phyloP scores from a whole-genome alignment of 108 stramenopile species.

The Nitzschia sp. region DNA sequence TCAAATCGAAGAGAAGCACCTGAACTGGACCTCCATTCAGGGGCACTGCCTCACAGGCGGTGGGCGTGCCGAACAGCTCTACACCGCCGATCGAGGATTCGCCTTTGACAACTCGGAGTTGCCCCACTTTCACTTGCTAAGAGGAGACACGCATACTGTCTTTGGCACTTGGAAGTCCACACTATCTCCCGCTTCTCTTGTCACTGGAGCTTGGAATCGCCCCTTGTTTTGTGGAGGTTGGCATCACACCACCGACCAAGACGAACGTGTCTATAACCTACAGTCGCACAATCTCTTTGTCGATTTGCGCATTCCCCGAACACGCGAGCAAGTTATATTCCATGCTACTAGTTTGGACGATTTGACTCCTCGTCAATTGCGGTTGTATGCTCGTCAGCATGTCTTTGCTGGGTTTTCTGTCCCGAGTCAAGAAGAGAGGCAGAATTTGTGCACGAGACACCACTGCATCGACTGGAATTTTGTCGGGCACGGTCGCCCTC shows the following conservation, averaged over 20 bases:
- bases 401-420: conserved; percentile 84
- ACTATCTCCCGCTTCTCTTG: conserved; percentile 11
- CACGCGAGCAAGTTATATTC: conserved; percentile 24
- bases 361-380: conserved; percentile 57
- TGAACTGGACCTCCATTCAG: conserved; percentile 82
- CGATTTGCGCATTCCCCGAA: conserved; percentile 82
- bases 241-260: conserved; percentile 75
- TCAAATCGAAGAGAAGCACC: conserved; percentile 17
- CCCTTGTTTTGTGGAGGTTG: conserved; percentile 84
- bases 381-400: conserved; percentile 82
- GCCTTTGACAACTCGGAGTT: conserved; percentile 68
- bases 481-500: conserved; percentile 59
- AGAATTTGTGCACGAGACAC: conserved; percentile 68
- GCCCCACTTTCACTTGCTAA: conserved; percentile 76
- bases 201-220: conserved; percentile 84
- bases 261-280: conserved; percentile 78
- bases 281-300: conserved; percentile 86
- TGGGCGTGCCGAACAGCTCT: conserved; percentile 54
- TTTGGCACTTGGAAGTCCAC: conserved; percentile 26
- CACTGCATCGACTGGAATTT: conserved; percentile 94
- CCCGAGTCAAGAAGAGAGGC: conserved; percentile 17
- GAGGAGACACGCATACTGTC: conserved; percentile 47
- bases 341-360: conserved; percentile 33
- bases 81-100: conserved; percentile 66
- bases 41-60: conserved; percentile 71